Base-by-base conservation (phyloP, 805 yeast species). In the Saccharomyces paradoxus region DNA sequence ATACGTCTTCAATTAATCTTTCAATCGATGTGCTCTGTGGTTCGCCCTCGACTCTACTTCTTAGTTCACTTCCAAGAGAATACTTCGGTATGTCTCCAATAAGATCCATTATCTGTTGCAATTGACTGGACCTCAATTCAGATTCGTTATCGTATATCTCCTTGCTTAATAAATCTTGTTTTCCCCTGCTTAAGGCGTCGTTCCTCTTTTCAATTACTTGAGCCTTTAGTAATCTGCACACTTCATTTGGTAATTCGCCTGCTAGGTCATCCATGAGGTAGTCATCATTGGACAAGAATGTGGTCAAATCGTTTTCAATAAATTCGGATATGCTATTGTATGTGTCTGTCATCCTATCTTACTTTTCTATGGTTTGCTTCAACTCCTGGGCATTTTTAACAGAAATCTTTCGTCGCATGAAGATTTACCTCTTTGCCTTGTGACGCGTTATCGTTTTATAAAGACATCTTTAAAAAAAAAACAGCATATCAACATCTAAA, bases 41-140 rank as follows among this genome's bases (percentile, higher is more conserved):
- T 21, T 37, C 44, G 6, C 44, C 22, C 22, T 21, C 44, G 13
- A 37, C 44, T 37, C 44, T 37, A 17, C 12, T 46, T 46, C 56
- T 50, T 14, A 64, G 37, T 48, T 62, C 62, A 4, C 56, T 56
- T 10, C 68, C 68, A 10, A 66, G 54, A 9, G 58, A 46, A 47
- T 63, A 58, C 21, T 57, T 58, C 2, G 66, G 70, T 32, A 66
- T 52, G 48, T 64, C 70, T n/a, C 67, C 66, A 9, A 64, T 56
- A 5, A 52, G 21, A n/a, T 62, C 63, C 37, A 55, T 56, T 1
- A 65, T 57, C 9, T 56, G 53, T 26, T 55, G 47, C n/a, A 64
- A 46, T 53, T 60, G 61, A 5, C 56, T 49, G 31, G 52, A 26
- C 28, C 56, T 60, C 53, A 56, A 52, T 17, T 58, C 56, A 5